Evolutionary conservation across 768 basidiomycete genomes (phyloP), one percentile per base, ranked within the genome.

Genomic region (Suillus brevipes): DNA sequence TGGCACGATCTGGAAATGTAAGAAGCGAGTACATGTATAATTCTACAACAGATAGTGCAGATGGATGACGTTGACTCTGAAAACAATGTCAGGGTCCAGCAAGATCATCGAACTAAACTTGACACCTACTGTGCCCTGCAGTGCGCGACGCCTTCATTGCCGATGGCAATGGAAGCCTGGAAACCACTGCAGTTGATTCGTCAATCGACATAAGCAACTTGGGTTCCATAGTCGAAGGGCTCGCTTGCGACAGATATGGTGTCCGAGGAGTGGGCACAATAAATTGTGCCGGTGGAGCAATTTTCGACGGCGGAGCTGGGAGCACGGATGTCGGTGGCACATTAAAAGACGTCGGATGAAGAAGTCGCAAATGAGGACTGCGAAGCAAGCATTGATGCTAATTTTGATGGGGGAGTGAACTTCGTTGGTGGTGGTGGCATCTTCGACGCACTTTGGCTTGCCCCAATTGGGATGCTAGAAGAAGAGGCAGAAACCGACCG

Each of bases 1-100:
- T n/a, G n/a, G n/a, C n/a, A n/a, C n/a, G n/a, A n/a, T n/a, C n/a
- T n/a, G 55, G 60, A 45, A 53, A 57, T 16, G 40, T 13, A 65
- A 64, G 36, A 40, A 63, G 14, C 65, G 65, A 73, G 74, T 74
- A 64, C 75, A 74, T 75, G 74, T 67, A 64, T 76, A 74, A 70
- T 74, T 73, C 75, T 73, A 74, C 74, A 74, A 74, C 74, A 61
- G 13, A 20, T 34, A 13, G 36, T 58, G 62, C 36, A 62, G 63
- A 64, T 55, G 31, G 50, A 67, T 60, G 68, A 70, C 70, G 66
- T 70, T 40, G 52, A 47, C 13, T 34, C 20, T 18, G 25, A 36
- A 42, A 59, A 7, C 18, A 18, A 14, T 55, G 6, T 56, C 34
- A 64, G n/a, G 60, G 25, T 7, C 63, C 6, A 65, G 50, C 66